Base-by-base conservation (phyloP, 2,329 filamentous ascomycete genomes). In the Ustulina deusta region DNA sequence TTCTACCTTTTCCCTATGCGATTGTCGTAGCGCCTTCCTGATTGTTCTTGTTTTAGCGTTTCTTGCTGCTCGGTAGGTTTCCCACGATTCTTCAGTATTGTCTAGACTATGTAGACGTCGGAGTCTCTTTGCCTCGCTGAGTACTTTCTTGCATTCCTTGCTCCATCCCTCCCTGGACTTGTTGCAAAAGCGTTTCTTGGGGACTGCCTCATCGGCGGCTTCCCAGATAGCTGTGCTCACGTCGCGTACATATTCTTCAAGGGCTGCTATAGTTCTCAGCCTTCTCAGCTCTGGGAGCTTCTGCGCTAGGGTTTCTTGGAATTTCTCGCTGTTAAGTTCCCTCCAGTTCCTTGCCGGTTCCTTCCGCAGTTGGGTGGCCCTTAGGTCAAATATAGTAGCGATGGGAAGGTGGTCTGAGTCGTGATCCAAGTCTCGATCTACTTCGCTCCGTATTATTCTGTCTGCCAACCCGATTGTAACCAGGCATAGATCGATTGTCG, bases 1-100 rank as follows among this genome's bases (percentile, higher is more conserved):
- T 56, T 40, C 34, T 13, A 56, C 22, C 34, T 56, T 56, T 13
- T 56, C 34, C 6, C 20, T 56, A 20, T 56, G 20, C 11, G 9
- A 13, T 27, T 27, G 20, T 49, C 11, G 20, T 49, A 49, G 22
- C 46, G 46, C 54, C 29, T 56, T 56, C n/a, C 22, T 42, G 13
- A 27, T 56, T 42, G 20, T 56, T 42, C 20, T 56, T 40, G 36
- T 56, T 56, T 56, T 56, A 27, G n/a, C 5, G 25, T 56, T 56
- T 34, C 34, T 56, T 56, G 4, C 34, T 9, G 10, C 34, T n/a
- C 20, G 20, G 34, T 56, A 56, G 4, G 20, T 25, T 38, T 56
- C 11, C 22, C 13, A 56, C n/a, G 20, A 42, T 56, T 55, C n/a
- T 38, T 55, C n/a, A 36, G 32, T 55, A 25, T 38, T 55, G n/a